These are phyloP conservation scores for Coemansia sp. DNA, from an alignment of 192 early-diverging fungal genomes.

Conservation along the genomic window DNA sequence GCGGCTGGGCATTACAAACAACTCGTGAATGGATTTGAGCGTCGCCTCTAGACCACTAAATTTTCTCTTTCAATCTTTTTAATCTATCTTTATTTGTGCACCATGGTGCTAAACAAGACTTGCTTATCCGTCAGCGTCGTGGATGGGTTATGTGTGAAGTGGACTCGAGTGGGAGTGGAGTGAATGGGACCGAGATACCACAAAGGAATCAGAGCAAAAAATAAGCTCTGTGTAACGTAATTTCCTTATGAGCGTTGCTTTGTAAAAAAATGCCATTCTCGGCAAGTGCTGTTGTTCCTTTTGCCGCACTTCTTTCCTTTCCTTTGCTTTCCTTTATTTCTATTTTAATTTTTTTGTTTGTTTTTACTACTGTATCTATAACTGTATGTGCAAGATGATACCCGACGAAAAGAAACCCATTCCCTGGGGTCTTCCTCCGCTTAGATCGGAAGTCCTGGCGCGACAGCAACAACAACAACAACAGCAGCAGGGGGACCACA, in stretches of 20 bases:
- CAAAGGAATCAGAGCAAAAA: too few species aligned
- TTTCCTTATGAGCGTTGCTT: too few species aligned
- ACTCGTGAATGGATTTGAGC: neutral
- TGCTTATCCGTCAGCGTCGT: too few species aligned
- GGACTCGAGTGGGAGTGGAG: too few species aligned
- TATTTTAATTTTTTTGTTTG: neutral
- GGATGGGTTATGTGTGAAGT: too few species aligned
- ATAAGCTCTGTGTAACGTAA: too few species aligned
- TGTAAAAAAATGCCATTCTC: neutral
- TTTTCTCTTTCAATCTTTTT: too few species aligned
- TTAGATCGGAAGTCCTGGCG: constrained; percentile 29
- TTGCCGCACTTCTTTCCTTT: neutral
- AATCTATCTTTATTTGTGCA: too few species aligned
- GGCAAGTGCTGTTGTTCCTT: neutral
- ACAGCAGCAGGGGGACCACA: neutral
- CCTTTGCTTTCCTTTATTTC: neutral
- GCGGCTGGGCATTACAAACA: constrained; percentile 32
- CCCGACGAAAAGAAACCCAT: constrained; percentile 52
- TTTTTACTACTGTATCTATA: neutral
- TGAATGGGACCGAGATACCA: too few species aligned
- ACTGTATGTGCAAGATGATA: constrained; percentile 32
- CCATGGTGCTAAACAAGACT: too few species aligned
- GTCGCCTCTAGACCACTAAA: neutral
- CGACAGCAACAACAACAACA: constrained; percentile 6
- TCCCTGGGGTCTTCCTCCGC: constrained; percentile 49